phyloP scores from a whole-genome alignment of 2,329 filamentous ascomycete genomes.

The Exophiala sp. region DNA sequence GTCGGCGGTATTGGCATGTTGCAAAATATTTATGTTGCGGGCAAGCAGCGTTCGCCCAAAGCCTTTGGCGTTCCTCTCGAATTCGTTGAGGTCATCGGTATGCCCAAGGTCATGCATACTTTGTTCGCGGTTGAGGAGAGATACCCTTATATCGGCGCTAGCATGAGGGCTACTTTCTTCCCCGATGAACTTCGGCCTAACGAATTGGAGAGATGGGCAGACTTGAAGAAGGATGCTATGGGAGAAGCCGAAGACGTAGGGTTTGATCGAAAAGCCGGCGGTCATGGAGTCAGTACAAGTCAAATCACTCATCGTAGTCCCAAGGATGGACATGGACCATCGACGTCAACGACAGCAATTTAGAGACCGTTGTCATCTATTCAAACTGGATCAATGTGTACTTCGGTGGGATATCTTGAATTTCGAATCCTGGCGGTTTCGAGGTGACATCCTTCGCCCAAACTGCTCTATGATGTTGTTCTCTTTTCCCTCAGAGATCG shows the following conservation, averaged over 20 bases:
- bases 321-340: neutral
- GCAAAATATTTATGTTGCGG: constrained; percentile 38
- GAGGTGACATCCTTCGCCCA: no score
- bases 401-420: neutral
- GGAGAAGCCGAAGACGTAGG: neutral
- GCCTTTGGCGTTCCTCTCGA: constrained; percentile 33
- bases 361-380: no score
- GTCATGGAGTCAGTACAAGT: neutral
- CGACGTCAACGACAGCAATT: no score
- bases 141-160: constrained; percentile 33
- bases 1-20: constrained; percentile 39
- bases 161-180: constrained; percentile 34
- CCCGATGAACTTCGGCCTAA: constrained; percentile 21
- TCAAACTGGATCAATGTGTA: no score
- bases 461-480: no score
- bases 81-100: constrained; percentile 29
- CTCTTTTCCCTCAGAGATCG: no score
- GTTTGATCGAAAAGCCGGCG: no score
- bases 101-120: constrained; percentile 34
- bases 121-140: constrained; percentile 32
- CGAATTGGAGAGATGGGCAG: constrained; percentile 14
- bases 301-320: neutral
- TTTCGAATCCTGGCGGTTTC: neutral
- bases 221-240: neutral
- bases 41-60: constrained; percentile 29